Evolutionary conservation across 257 asterid species (phyloP).

Genomic region (Petunia axillaris): DNA sequence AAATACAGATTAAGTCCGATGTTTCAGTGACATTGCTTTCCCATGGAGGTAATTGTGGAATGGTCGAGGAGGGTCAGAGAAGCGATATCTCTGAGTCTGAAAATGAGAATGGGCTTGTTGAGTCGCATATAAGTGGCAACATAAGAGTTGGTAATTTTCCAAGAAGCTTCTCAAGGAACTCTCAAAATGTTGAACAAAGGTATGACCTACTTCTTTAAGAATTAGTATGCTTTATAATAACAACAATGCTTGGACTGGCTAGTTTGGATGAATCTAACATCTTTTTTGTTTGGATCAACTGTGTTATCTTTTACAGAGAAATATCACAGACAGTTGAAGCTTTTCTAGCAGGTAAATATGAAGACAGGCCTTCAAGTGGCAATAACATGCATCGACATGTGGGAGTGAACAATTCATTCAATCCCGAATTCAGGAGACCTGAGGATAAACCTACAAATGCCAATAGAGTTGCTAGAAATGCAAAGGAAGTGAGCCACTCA

Average conservation of each 20-base stretch:
- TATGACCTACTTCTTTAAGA: conserved; percentile 31
- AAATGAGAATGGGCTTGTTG: conserved; percentile 45
- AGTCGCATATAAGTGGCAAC: conserved; percentile 41
- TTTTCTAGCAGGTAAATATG: conserved; percentile 44
- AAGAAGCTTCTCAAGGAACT: conserved; percentile 56
- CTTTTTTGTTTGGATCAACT: conserved; percentile 22
- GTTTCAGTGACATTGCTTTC: conserved; percentile 45
- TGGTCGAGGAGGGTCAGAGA: conserved; percentile 48
- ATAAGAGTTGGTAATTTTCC: conserved; percentile 53
- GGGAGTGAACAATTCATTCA: conserved; percentile 49
- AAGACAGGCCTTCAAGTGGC: conserved; percentile 41
- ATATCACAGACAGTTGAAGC: conserved; percentile 44
- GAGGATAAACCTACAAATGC: conserved; percentile 21
- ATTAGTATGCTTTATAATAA: not conserved
- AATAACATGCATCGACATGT: conserved; percentile 38
- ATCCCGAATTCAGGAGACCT: conserved; percentile 38
- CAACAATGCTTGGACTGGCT: not conserved
- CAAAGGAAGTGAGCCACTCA: conserved; percentile 45
- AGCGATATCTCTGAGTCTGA: conserved; percentile 57
- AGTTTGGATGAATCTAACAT: not conserved
- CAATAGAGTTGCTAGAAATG: conserved; percentile 22
- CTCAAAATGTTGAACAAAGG: conserved; percentile 87
- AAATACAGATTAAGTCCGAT: conserved; percentile 47
- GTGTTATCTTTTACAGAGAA: conserved; percentile 48
- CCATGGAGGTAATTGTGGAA: conserved; percentile 38